Base-by-base conservation (phyloP, 2,329 filamentous ascomycete genomes). In the Ustulina deusta region DNA sequence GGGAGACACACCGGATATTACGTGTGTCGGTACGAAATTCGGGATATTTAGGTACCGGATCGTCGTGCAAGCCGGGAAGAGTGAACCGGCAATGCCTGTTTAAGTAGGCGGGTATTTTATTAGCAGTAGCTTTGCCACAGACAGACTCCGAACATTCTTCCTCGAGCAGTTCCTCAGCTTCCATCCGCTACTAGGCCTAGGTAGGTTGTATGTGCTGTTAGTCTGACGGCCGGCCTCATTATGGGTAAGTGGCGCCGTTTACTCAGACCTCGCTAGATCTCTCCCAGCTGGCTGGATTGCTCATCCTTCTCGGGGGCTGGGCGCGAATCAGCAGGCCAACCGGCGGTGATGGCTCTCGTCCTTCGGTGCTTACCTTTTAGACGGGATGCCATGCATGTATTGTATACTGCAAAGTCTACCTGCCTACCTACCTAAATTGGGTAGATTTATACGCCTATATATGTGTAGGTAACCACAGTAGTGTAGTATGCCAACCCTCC, bases 271-370 rank as follows among this genome's bases (percentile, higher is more conserved):
- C 55, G 56, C 65, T 61, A 63, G 59, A 58, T 67, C 58, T 67
- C 58, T 68, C 63, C 65, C 68, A 67, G 68, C 68, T 60, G 59
- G 68, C 62, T 60, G 68, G 68, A 63, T 68, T 63, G 52, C 58
- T 59, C 32, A 44, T 61, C 52, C 22, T 56, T 55, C 56, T 64
- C 13, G 55, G 44, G 49, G 27, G 20, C 60, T 34, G 40, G 32
- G 60, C 42, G 61, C 64, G 51, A 67, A 64, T 65, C 57, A 64
- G 60, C 36, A 48, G 46, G 38, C 61, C 36, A 61, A 46, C 65
- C 20, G 38, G 49, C 42, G 40, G 56, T 25, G 55, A 42, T 44
- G 34, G 32, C 44, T 46, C 51, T 58, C 34, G n/a, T 40, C 27
- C 17, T 42, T 42, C 57, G 46, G 65, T 40, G 59, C 59, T 60